Base-by-base conservation (phyloP, 371 early-diverging fungal species). In the Lichtheimia ornata region DNA sequence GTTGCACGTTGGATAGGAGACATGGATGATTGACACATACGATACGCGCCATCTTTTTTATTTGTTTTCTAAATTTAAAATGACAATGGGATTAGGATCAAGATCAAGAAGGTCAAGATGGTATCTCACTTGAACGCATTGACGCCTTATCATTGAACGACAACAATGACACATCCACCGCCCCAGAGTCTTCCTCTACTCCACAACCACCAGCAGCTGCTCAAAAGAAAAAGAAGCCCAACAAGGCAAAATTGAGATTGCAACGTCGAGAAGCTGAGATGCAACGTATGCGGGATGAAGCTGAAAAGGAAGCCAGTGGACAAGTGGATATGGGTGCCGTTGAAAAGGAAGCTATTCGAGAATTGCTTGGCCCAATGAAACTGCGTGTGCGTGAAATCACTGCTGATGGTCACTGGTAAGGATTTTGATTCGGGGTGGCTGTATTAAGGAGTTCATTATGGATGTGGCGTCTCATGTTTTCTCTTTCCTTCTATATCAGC, bases 331-430 rank as follows among this genome's bases (percentile, higher is more conserved):
- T 85, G 79, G 84, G 79, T 18, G 84, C 86, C 41, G 68, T 91
- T 6, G 97, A 97, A 66, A 72, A 76, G 11, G 81, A 82, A 41
- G 90, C 90, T 6, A 88, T 97, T 40, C 72, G 67, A 41, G 81
- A 80, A 27, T 55, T 90, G 18, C 62, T 81, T 1, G 61, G 55
- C 0, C 74, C 79, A 15, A 66, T 78, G 73, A 69, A 69, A 22
- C 58, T 92, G 4, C 66, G 64, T 24, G 72, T 70, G 1, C 78
- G 81, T 53, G 77, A 77, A 53, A 76, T 89, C 25, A 70, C 75
- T 4, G 85, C 95, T 2, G 93, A 94, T 74, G 95, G 95, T 5
- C 95, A 94, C 63, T 94, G 94, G 89, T 88, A 81, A 64, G 40
- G 13, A 13, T 7, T 22, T 17, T 47, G 17, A 12, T 5, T 9